Evolutionary conservation across 2,329 filamentous ascomycete genomes (phyloP).

Genomic region (Neurospora crassa): DNA sequence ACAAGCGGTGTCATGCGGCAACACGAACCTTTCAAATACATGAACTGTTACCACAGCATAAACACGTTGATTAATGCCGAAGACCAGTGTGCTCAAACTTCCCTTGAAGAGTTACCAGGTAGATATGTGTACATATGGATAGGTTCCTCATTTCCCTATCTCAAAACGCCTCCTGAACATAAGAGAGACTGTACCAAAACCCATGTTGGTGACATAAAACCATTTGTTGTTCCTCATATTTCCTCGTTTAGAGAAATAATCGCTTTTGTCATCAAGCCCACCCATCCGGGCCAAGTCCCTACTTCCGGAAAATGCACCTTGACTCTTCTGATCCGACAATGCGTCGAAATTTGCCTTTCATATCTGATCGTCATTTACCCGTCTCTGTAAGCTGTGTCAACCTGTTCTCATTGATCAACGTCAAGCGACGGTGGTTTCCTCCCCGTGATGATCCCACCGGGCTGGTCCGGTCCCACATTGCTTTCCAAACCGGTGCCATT

Average conservation of each 20-base stretch:
- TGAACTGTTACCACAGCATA: not conserved
- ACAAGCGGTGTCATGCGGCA: not conserved
- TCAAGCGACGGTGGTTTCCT: not conserved
- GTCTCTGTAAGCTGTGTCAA: not conserved
- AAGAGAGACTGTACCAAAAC: not conserved
- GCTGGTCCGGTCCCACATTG: not conserved
- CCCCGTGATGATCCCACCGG: not conserved
- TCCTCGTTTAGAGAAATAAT: not conserved
- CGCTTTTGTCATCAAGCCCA: not conserved
- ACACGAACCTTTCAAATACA: not conserved
- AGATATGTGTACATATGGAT: not conserved
- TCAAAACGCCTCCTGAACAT: not conserved
- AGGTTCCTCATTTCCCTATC: not conserved
- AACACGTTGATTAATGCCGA: too few relatives aligned
- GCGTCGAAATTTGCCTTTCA: not conserved
- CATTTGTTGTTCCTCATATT: not conserved
- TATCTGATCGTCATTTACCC: not conserved
- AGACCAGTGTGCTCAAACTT: too few relatives aligned
- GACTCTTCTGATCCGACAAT: not conserved
- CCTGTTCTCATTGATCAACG: not conserved
- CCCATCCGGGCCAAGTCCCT: not conserved
- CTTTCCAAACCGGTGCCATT: not conserved
- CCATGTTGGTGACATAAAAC: not conserved
- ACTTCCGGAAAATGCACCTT: not conserved
- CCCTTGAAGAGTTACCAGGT: too few relatives aligned